A percentile compares a stretch with the other conserved stretches of the same genome.
Conservation (phyloP, 345 rosid genomes). For the Alliaria petiolata region DNA sequence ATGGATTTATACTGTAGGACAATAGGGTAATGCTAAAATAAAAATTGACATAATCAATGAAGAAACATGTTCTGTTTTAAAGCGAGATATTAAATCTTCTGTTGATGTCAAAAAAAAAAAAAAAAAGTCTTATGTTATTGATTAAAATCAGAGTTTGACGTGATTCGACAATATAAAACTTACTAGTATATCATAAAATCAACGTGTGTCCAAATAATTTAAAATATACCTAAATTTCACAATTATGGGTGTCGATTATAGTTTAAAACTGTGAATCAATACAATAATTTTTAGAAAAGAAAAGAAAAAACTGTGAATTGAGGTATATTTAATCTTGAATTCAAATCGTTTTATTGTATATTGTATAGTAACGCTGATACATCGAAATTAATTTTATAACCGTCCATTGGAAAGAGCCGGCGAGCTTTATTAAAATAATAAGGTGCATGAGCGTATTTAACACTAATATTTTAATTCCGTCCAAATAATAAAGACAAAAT, state of each 20-base stretch:
- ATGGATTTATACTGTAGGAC: no score
- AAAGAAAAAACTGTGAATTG: neutral
- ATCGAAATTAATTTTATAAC: neutral
- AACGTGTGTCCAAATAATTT: neutral
- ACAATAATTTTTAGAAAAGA: no score
- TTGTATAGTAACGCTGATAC: no score
- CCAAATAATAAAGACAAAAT: constrained; percentile 28
- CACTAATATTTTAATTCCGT: constrained; percentile 23
- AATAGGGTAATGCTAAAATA: no score
- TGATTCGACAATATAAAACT: neutral
- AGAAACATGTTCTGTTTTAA: no score
- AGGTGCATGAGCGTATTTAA: constrained; percentile 29
- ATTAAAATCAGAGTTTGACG: neutral
- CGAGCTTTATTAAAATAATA: constrained; percentile 21
- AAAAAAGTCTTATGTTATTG: no score
- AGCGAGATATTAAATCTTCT: no score
- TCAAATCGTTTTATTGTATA: neutral
- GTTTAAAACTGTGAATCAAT: neutral
- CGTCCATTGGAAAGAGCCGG: constrained; percentile 25
- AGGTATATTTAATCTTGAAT: neutral
- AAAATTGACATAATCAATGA: no score
- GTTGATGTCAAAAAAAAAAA: no score
- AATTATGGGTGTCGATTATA: neutral
- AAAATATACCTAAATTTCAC: neutral
- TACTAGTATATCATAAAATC: neutral